phyloP scores from a whole-genome alignment of 2,329 filamentous ascomycete genomes.

The Penicillium sp. region DNA sequence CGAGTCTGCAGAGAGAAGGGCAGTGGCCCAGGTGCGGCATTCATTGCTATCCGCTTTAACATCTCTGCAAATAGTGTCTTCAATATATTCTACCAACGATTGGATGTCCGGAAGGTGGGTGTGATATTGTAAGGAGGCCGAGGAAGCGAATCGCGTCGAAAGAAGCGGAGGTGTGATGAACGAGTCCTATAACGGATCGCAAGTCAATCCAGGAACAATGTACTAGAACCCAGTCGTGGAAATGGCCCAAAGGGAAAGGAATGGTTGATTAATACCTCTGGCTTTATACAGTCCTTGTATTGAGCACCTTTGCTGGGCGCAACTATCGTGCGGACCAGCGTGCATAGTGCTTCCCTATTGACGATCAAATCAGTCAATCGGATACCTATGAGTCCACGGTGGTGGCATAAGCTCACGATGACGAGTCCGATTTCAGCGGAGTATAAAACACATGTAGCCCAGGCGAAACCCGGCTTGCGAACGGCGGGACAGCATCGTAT shows the following conservation, averaged over 20 bases:
- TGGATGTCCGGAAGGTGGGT: conserved; percentile 58
- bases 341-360: conserved; percentile 53
- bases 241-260: background rate
- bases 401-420: conserved; percentile 30
- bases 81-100: conserved; percentile 53
- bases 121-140: conserved; percentile 67
- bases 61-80: conserved; percentile 50
- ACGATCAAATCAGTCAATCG: conserved; percentile 9
- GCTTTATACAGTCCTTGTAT: conserved; percentile 51
- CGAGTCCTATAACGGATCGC: conserved; percentile 44
- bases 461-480: conserved; percentile 69
- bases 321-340: conserved; percentile 56
- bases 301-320: conserved; percentile 30
- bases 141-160: conserved; percentile 59
- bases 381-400: background rate
- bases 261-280: conserved; percentile 39
- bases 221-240: background rate
- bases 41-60: conserved; percentile 34
- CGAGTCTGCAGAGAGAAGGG: conserved; percentile 54
- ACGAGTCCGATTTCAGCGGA: conserved; percentile 44
- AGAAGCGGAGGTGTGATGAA: conserved; percentile 59
- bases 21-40: conserved; percentile 51
- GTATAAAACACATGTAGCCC: conserved; percentile 80
- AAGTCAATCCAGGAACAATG: background rate
- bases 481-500: conserved; percentile 63